A percentile compares a stretch with the other conserved stretches of the same genome.
Conservation (phyloP, 2,329 filamentous ascomycete species). For the Colletotrichum lentis region DNA sequence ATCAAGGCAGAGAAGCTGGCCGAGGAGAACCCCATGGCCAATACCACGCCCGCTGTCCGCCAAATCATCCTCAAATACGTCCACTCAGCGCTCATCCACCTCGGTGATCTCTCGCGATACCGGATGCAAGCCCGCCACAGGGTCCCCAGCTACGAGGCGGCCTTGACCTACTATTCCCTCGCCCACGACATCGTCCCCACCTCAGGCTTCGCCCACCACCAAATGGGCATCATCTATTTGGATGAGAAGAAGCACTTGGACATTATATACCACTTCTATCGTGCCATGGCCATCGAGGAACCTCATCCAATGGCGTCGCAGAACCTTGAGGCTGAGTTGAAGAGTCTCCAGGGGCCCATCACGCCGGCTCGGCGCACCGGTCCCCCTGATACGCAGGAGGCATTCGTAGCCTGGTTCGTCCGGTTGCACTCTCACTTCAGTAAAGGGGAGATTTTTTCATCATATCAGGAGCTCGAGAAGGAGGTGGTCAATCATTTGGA, state of each 20-base stretch:
- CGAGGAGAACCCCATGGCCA: constrained; percentile 54
- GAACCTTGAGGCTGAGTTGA: constrained; percentile 84
- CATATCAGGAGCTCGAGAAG: constrained; percentile 82
- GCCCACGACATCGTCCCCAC: constrained; percentile 80
- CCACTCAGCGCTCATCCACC: constrained; percentile 82
- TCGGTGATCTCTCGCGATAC: constrained; percentile 92
- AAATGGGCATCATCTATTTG: constrained; percentile 85
- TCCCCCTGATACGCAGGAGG: constrained; percentile 64
- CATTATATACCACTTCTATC: constrained; percentile 88
- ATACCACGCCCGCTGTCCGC: constrained; percentile 60
- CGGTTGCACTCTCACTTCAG: constrained; percentile 86
- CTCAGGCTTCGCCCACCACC: constrained; percentile 86
- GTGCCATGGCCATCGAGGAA: constrained; percentile 76
- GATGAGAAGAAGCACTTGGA: constrained; percentile 82
- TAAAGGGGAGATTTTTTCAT: constrained; percentile 75
- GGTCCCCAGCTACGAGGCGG: constrained; percentile 78
- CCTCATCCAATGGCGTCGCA: constrained; percentile 77
- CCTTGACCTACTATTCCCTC: constrained; percentile 84
- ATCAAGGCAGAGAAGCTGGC: constrained; percentile 55
- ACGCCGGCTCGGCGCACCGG: constrained; percentile 46
- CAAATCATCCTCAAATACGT: constrained; percentile 75
- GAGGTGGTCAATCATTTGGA: constrained; percentile 83
- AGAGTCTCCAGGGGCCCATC: constrained; percentile 55
- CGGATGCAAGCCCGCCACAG: constrained; percentile 76
- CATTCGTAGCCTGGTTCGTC: constrained; percentile 82